Base-by-base conservation (phyloP, 129 eudicot species). In the Lactuca saligna region DNA sequence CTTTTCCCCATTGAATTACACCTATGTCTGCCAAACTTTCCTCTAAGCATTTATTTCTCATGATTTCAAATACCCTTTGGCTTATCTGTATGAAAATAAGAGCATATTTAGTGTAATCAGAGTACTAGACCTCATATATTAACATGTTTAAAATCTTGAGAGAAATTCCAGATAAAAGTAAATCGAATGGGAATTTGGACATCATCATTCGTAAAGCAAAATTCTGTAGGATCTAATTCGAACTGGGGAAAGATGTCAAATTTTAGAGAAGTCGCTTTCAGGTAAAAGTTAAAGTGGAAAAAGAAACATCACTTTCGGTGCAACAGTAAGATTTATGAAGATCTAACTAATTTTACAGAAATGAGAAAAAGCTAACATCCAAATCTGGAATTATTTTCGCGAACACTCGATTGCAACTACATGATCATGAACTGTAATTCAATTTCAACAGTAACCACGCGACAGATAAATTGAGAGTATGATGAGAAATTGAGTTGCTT, bases 11-110 rank as follows among this genome's bases (percentile, higher is more conserved):
- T 44, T 74, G 68, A 42, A 49, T 79, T 10, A 5, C 59, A 56
- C 64, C 59, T 29, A 54, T 59, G 6, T 77, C 57, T 69, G 46
- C 76, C 37, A 56, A 35, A 41, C 54, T 75, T 55, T 76, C 84
- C 46, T 54, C 79, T 9, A 61, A 58, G 63, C 62, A 69, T 68
- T 54, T 70, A 61, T 29, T 72, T 60, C 72, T 71, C 73, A 88
- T 61, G 66, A 73, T 35, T 63, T 81, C 87, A 74, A 81, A 79
- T 10, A 83, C 89, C 67, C 91, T 81, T 53, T 76, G 76, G 79
- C 91, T 83, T 29, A 84, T 89, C 89, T 81, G 82, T 56, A 44
- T 66, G 61, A 41, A 37, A 16, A 13, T n/a, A 67, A 59, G 6
- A 62, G 50, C 68, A 39, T 50, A 37, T 57, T 50, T 39, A 57